Conservation (phyloP, 257 asterid species). For the Capsicum rhomboideum region DNA sequence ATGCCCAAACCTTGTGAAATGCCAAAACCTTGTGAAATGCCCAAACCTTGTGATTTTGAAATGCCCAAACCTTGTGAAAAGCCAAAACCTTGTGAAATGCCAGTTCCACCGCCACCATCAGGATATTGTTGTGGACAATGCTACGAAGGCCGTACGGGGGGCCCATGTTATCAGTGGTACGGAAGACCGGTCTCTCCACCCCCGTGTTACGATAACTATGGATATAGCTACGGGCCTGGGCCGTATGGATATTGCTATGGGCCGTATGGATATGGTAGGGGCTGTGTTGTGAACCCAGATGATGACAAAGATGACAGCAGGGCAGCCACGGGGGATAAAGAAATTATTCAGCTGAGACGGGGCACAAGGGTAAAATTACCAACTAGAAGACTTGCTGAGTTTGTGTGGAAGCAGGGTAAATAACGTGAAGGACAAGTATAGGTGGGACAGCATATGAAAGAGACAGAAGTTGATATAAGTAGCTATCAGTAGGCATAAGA, state of each 20-base stretch:
- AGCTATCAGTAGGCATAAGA: no score
- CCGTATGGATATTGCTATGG: conserved; percentile 10
- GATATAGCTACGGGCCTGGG: conserved; percentile 11
- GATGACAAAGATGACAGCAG: no score
- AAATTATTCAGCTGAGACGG: no score
- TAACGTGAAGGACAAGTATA: no score
- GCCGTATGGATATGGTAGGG: conserved; percentile 6
- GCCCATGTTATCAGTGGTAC: neutral
- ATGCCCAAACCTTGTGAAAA: conserved; percentile 26
- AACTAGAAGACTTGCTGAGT: no score
- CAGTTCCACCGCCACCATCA: conserved; percentile 24
- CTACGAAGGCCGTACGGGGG: neutral
- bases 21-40: conserved; percentile 9
- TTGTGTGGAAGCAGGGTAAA: no score
- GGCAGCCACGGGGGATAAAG: no score
- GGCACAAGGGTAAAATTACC: no score
- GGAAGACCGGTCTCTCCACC: conserved; percentile 31
- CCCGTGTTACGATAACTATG: conserved; percentile 26
- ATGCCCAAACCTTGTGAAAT: conserved; percentile 14
- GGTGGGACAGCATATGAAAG: no score
- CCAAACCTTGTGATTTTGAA: rapidly evolving
- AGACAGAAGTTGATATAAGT: no score
- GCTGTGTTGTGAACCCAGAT: no score
- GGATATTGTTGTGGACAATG: conserved; percentile 30
- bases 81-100: neutral